Base-by-base conservation (phyloP, 2,329 filamentous ascomycete species). In the Triangularia verruculosa region DNA sequence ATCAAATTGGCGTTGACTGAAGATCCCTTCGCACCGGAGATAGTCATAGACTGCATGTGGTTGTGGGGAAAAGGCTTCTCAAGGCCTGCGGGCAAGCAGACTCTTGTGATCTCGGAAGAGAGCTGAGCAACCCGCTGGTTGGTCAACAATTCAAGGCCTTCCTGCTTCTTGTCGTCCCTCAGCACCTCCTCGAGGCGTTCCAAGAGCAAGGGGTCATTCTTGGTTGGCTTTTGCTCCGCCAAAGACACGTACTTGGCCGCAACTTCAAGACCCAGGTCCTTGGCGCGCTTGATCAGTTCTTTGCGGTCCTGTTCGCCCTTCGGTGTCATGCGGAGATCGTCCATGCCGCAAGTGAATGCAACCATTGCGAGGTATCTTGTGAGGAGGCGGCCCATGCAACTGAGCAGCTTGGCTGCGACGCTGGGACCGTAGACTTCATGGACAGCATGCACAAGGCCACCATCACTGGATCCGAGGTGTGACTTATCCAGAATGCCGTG, bases 21-120 rank as follows among this genome's bases (percentile, higher is more conserved):
- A 61, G 87, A 90, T 74, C 95, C 95, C 79, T 99, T 99, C 59
- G 95, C 95, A 76, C 95, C 95, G 62, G 95, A 97, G 13, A 89
- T 90, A 22, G 95, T 99, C 95, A 99, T 99, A 68, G 91, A 88
- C 81, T 99, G 95, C 94, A 99, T 99, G 78, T 98, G 94, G 73
- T 99, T 99, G 73, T 89, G 90, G 0, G 95, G 95, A 77, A 99
- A 99, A 7, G 90, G 86, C 78, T 98, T 99, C 72, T 91, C 88
- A 27, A 99, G 85, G 51, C 91, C 92, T 20, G 80, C 78, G 0
- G 95, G 95, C 69, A 99, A 83, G 76, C 93, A 97, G 1, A 86
- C 85, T 55, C 82, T 82, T 9, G 93, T 96, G 53, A 98, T 89
- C 0, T 82, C 85, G 15, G 90, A 88, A 3, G 94, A 97, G 25